Conservation (phyloP, 2,329 filamentous ascomycete species). For the Epichloe aotearoae region DNA sequence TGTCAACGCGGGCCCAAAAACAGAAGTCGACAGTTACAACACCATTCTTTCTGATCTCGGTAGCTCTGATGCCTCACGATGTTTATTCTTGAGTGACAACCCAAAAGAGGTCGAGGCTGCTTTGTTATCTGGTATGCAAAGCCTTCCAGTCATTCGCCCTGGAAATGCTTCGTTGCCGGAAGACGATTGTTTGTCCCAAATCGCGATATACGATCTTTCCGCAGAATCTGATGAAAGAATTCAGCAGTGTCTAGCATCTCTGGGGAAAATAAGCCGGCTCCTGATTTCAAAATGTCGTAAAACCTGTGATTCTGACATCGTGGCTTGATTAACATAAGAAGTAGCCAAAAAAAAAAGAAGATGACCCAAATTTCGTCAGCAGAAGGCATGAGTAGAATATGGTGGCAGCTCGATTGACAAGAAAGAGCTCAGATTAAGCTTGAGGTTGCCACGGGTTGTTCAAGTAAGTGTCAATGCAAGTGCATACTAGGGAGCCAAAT, state of each 20-base stretch:
- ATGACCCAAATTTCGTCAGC: too few relatives aligned
- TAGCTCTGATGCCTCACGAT: slow-evolving; percentile 34
- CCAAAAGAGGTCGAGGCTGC: slow-evolving; percentile 55
- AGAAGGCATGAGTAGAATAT: too few relatives aligned
- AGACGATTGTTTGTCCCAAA: slow-evolving; percentile 26
- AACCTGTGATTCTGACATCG: not conserved
- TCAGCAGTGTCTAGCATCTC: slow-evolving; percentile 3
- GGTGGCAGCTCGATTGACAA: too few relatives aligned
- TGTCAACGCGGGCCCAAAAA: slow-evolving; percentile 65
- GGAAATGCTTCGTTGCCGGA: slow-evolving; percentile 53
- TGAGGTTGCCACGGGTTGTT: not conserved
- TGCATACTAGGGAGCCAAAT: not conserved
- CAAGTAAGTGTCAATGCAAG: not conserved
- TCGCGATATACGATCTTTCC: slow-evolving; percentile 24
- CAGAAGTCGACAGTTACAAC: slow-evolving; percentile 51
- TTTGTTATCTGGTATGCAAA: slow-evolving; percentile 47
- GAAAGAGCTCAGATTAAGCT: not conserved
- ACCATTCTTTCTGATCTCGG: slow-evolving; percentile 40
- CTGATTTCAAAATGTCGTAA: not conserved
- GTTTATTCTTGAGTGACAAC: slow-evolving; percentile 76
- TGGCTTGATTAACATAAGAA: not conserved
- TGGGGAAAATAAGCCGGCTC: not conserved
- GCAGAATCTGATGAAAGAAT: slow-evolving; percentile 10
- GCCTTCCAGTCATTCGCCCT: slow-evolving; percentile 48
- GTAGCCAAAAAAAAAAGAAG: not conserved